Conservation (phyloP, 306 rosid genomes). For the Elaeagnus macrophylla region DNA sequence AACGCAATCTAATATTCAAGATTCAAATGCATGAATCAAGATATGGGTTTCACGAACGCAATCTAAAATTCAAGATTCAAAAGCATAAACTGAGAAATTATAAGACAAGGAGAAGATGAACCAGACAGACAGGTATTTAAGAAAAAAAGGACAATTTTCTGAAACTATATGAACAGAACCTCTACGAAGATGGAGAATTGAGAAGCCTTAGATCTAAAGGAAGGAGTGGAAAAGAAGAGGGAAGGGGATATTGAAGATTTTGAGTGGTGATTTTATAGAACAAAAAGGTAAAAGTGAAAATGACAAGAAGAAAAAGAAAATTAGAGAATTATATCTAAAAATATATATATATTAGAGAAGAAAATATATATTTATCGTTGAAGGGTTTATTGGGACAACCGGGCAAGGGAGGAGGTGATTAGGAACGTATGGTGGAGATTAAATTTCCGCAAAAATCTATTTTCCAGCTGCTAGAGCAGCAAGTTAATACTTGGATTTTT, state of each 20-base stretch:
- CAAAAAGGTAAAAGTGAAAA: slow-evolving; percentile 6
- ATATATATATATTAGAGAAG: neutral
- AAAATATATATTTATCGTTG: slow-evolving; percentile 2
- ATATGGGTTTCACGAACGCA: too few species aligned
- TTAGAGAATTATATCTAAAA: neutral
- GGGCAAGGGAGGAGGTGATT: too few species aligned
- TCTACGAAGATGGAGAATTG: neutral
- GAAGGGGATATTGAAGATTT: slow-evolving; percentile 23
- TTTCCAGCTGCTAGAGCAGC: slow-evolving; percentile 31
- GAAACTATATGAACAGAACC: too few species aligned
- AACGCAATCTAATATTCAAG: too few species aligned
- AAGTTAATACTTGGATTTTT: neutral
- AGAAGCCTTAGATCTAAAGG: neutral
- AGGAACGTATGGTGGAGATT: slow-evolving; percentile 21
- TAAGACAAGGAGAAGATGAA: too few species aligned
- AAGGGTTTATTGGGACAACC: slow-evolving; percentile 16
- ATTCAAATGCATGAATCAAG: too few species aligned
- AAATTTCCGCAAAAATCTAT: slow-evolving; percentile 24
- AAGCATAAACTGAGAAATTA: too few species aligned
- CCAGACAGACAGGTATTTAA: too few species aligned
- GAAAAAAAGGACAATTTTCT: too few species aligned
- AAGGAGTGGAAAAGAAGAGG: slow-evolving; percentile 13
- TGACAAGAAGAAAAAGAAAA: slow-evolving; percentile 3
- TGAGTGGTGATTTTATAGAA: slow-evolving; percentile 39
- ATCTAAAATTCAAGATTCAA: too few species aligned